Conservation (phyloP, 164 flowering plant species). For the Vitis rupestris region DNA sequence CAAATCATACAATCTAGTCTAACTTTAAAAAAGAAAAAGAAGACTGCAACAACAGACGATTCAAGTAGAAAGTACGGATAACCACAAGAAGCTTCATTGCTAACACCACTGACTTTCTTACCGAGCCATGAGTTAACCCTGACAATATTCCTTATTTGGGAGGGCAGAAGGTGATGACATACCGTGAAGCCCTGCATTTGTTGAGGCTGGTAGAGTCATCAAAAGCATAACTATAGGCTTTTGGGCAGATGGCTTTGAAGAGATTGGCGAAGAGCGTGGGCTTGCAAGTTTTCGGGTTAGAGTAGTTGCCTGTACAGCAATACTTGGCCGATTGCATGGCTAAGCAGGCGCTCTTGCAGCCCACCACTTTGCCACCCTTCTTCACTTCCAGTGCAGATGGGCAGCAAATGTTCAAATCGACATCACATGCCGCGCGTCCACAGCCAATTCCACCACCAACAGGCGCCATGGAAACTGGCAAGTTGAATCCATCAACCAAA, state of each 20-base stretch:
- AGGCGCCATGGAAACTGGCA: slow-evolving; percentile 45
- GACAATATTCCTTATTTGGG: slow-evolving; percentile 35
- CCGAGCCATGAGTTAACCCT: background rate
- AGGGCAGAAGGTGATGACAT: slow-evolving; percentile 90
- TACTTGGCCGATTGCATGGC: slow-evolving; percentile 53
- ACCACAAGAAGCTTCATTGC: background rate
- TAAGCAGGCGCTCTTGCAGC: slow-evolving; percentile 50
- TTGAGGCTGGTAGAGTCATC: slow-evolving; percentile 84
- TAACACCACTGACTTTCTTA: background rate
- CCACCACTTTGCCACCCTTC: slow-evolving; percentile 34
- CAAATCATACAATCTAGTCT: background rate
- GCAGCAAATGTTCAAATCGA: slow-evolving; percentile 41
- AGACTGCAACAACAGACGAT: background rate
- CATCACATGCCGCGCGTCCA: slow-evolving; percentile 44
- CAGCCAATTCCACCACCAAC: slow-evolving; percentile 48
- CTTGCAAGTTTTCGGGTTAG: slow-evolving; percentile 42
- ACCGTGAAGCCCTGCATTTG: slow-evolving; percentile 81
- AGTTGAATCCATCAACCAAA: slow-evolving; percentile 65
- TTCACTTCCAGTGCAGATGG: slow-evolving; percentile 47
- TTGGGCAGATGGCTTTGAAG: slow-evolving; percentile 68
- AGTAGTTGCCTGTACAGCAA: slow-evolving; percentile 76
- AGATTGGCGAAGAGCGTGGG: slow-evolving; percentile 42
- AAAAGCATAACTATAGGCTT: slow-evolving; percentile 85
- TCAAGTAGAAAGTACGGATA: background rate
- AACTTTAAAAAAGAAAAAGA: background rate